Percentiles rank a stretch among this genome's conserved stretches.
Evolutionary conservation across 257 asterid genomes (phyloP).

Genomic region (Solanum paucissectum): DNA sequence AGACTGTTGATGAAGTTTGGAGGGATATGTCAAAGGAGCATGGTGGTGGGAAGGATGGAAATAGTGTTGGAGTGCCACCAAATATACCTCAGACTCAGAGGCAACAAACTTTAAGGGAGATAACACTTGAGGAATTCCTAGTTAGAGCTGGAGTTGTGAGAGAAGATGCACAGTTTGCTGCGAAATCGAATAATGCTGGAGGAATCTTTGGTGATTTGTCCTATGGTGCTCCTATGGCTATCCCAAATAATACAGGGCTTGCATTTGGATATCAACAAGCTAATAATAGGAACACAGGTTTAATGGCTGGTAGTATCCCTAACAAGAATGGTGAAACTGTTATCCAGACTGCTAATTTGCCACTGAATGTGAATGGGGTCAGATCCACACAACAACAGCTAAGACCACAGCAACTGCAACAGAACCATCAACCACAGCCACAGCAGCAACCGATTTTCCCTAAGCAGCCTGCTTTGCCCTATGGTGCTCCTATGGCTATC

Average conservation of each 20-base stretch:
- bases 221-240: not conserved
- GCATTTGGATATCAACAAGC: constrained; percentile 42
- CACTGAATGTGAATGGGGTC: constrained; percentile 44
- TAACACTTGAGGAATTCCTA: constrained; percentile 87
- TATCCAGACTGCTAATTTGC: constrained; percentile 30
- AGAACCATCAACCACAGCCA: constrained; percentile 20
- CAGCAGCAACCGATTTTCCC: constrained; percentile 51
- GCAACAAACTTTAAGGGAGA: constrained; percentile 72
- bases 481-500: constrained; percentile 43
- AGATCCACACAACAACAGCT: constrained; percentile 34
- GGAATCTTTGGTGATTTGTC: constrained; percentile 40
- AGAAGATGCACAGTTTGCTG: constrained; percentile 54
- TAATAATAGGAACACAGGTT: constrained; percentile 20
- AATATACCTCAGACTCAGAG: constrained; percentile 55
- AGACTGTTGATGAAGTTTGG: constrained; percentile 97
- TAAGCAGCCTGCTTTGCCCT: constrained; percentile 43
- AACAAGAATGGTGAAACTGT: constrained; percentile 31
- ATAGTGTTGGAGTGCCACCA: constrained; percentile 16
- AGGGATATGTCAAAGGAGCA: constrained; percentile 55
- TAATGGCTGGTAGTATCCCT: constrained; percentile 24
- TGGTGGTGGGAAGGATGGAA: constrained; percentile 21
- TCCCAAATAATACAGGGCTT: constrained; percentile 17
- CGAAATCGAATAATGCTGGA: constrained; percentile 17
- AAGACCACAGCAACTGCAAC: constrained; percentile 14
- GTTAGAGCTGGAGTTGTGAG: constrained; percentile 76